Evolutionary conservation across 345 rosid genomes (phyloP).

Genomic region (Jatropha curcas): DNA sequence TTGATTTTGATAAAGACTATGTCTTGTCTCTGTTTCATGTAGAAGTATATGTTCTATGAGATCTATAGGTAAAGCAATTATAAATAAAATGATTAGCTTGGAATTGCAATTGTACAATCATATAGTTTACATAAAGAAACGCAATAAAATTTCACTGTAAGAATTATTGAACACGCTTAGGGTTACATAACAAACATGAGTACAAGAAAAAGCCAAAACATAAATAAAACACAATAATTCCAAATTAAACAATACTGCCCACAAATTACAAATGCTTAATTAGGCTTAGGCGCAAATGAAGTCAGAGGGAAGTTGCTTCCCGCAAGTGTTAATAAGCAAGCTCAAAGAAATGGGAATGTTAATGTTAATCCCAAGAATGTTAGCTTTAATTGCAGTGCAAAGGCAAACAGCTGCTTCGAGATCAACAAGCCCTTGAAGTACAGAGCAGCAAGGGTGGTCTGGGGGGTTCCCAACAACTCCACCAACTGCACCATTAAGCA

Average conservation of each 20-base stretch:
- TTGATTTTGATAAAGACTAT: no score
- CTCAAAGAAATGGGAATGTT: slow-evolving; percentile 62
- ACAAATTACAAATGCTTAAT: not conserved
- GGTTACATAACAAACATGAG: not conserved
- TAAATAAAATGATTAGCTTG: no score
- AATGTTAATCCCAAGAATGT: slow-evolving; percentile 60
- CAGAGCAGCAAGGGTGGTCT: slow-evolving; percentile 62
- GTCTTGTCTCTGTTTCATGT: no score
- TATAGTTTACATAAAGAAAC: no score
- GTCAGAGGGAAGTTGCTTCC: slow-evolving; percentile 69
- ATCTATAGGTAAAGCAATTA: no score
- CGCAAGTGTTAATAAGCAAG: slow-evolving; percentile 69
- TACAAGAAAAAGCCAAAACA: not conserved
- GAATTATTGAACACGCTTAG: not conserved
- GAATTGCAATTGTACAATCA: no score
- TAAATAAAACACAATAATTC: not conserved
- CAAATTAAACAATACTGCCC: not conserved
- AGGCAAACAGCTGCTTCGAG: slow-evolving; percentile 70
- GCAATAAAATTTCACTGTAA: no score
- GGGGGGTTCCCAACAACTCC: slow-evolving; percentile 59
- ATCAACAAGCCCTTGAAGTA: slow-evolving; percentile 57
- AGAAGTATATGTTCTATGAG: no score
- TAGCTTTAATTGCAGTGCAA: slow-evolving; percentile 77
- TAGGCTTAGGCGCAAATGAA: slow-evolving; percentile 52
- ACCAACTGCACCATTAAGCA: slow-evolving; percentile 50